A percentile compares a stretch with the other conserved stretches of the same genome.
phyloP scores from a whole-genome alignment of 164 flowering plant genomes.

The Cinnamomum micranthum region DNA sequence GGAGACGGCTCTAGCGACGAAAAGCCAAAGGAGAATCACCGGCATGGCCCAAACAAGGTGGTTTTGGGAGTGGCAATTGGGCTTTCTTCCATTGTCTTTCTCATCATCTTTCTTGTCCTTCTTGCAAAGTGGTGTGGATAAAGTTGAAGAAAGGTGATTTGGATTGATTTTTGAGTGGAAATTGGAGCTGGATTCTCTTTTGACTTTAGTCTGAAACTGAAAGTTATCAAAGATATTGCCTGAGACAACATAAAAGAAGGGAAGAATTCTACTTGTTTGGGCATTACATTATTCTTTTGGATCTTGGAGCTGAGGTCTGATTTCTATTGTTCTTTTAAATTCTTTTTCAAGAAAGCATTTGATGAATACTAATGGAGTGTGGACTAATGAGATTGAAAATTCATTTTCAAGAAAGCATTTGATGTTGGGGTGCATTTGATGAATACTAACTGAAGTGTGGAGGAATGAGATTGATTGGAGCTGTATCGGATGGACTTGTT shows the following conservation, averaged over 20 bases:
- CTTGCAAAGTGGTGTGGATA: conserved; percentile 70
- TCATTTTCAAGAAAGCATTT: too few species aligned
- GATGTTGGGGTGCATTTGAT: too few species aligned
- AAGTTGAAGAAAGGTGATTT: neutral
- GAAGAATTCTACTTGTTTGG: neutral
- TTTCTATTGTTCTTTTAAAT: neutral
- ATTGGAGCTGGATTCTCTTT: conserved; percentile 9
- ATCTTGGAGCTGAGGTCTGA: neutral
- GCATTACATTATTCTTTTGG: neutral
- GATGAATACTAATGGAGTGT: neutral
- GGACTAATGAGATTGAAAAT: neutral
- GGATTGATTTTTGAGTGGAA: conserved; percentile 2
- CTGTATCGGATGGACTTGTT: neutral
- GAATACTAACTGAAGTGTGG: too few species aligned
- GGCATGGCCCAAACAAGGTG: conserved; percentile 79
- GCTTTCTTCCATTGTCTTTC: conserved; percentile 72
- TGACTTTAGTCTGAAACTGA: neutral
- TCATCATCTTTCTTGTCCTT: conserved; percentile 70
- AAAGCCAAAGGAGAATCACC: conserved; percentile 22
- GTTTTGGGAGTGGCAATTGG: conserved; percentile 94
- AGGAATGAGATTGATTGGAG: too few species aligned
- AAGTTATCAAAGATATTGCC: neutral
- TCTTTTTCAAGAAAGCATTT: neutral
- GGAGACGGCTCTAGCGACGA: conserved; percentile 5
- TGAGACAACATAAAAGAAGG: neutral